Conservation (phyloP, 192 early-diverging fungal species). For the Backusella westeae region DNA sequence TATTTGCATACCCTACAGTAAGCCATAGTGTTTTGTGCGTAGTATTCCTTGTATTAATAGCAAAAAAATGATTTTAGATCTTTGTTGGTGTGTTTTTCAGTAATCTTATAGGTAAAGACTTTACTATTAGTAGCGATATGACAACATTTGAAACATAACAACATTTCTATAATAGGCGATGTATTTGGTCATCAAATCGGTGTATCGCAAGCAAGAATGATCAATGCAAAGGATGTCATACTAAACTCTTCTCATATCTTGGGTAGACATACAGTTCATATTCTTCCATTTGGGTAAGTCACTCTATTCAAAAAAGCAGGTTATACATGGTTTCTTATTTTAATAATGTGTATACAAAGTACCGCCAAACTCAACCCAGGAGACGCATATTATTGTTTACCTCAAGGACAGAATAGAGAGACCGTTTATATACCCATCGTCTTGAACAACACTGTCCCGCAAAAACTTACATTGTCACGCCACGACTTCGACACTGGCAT, state of each 20-base stretch:
- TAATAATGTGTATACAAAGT: conserved; percentile 10
- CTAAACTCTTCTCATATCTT: conserved; percentile 41
- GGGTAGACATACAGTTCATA: conserved; percentile 44
- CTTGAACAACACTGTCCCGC: conserved; percentile 42
- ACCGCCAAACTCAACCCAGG: conserved; percentile 47
- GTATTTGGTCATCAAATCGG: conserved; percentile 29
- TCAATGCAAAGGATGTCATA: conserved; percentile 35
- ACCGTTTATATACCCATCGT: conserved; percentile 35
- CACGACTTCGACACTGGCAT: conserved; percentile 34
- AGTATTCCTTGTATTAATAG: neutral
- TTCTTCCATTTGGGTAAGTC: conserved; percentile 41
- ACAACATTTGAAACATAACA: neutral
- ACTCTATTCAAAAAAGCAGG: neutral
- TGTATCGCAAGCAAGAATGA: conserved; percentile 28
- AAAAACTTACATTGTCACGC: conserved; percentile 20
- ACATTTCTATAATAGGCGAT: conserved; percentile 14
- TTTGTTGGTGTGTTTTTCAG: neutral
- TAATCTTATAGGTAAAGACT: neutral
- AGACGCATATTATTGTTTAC: conserved; percentile 46
- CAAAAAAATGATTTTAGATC: conserved; percentile 4
- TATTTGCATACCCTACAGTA: conserved; percentile 30
- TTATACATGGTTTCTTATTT: neutral
- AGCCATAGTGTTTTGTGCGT: neutral
- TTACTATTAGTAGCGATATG: neutral
- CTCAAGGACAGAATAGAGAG: conserved; percentile 26